Conservation (phyloP, 768 basidiomycete species). For the Podaxis mareebaensis region DNA sequence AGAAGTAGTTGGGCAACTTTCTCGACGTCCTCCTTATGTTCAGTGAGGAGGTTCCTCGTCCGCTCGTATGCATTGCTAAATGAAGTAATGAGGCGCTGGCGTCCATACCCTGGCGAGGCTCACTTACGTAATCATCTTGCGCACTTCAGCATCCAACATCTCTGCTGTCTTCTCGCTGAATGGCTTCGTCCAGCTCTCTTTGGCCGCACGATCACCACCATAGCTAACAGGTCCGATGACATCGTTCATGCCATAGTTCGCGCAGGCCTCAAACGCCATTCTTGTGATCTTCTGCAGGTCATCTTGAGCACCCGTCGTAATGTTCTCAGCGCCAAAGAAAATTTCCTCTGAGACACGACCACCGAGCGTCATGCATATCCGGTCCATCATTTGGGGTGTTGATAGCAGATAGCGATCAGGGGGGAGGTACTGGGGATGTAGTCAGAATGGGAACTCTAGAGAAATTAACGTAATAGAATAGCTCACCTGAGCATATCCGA, state of each 20-base stretch:
- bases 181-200: constrained; percentile 93
- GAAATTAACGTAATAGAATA: constrained; percentile 12
- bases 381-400: constrained; percentile 90
- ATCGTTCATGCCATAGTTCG: constrained; percentile 96
- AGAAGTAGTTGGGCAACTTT: constrained; percentile 89
- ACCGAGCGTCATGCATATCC: constrained; percentile 98
- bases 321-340: constrained; percentile 88
- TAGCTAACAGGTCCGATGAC: constrained; percentile 96
- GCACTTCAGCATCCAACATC: constrained; percentile 87
- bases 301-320: constrained; percentile 98
- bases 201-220: constrained; percentile 81
- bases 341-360: constrained; percentile 98
- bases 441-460: constrained; percentile 13
- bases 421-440: constrained; percentile 72
- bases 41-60: constrained; percentile 77
- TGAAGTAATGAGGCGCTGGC: not conserved
- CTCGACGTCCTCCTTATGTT: constrained; percentile 86
- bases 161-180: constrained; percentile 98
- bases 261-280: constrained; percentile 95
- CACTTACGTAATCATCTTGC: constrained; percentile 82
- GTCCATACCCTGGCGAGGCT: too few relatives aligned
- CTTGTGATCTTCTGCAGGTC: constrained; percentile 97
- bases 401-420: constrained; percentile 95
- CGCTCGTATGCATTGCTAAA: constrained; percentile 70
- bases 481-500: constrained; percentile 92